Base-by-base conservation (phyloP, 495 filamentous ascomycete species). In the Xylona heveae region DNA sequence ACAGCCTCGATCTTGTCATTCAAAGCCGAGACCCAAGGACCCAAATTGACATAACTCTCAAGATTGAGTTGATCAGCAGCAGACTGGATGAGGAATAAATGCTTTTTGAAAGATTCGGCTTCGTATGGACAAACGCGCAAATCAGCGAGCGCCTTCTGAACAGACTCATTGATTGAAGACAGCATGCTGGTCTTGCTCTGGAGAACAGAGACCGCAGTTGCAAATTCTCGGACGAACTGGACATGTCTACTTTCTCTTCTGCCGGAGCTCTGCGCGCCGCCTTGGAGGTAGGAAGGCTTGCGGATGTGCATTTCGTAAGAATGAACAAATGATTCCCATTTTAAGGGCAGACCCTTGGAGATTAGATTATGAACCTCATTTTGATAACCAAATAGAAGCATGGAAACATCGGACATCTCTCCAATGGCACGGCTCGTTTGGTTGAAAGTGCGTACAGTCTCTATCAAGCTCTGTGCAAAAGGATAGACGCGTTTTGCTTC, bases 281-380 rank as follows among this genome's bases (percentile, higher is more conserved):
- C 67, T n/a, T 64, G 52, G 6, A 64, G 49, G 37, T 62, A 56
- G 29, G 51, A 53, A 20, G 70, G 61, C 41, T 80, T 74, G 42
- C 85, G 77, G 32, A 83, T 63, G 42, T 85, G 80, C 12, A 93
- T 58, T 47, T 95, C 88, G 48, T 93, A 95, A 5, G 81, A 82
- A 44, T 94, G 81, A 20, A 97, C 78, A 47, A 97, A 93, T 0
- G 88, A 85, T 47, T 97, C 88, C 88, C 88, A 97, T 42, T 78
- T 73, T 19, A 95, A 57, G 7, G 79, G 77, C 28, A 94, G 60
- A 26, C 88, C 88, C 56, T 88, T 93, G 28, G 58, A 56, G 34
- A 95, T 67, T 42, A 92, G 66, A 19, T 49, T 51, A 36, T 93
- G 79, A 0, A 78, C 76, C 33, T 92, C 79, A 40, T 83, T 90